phyloP scores from a whole-genome alignment of 441 rosid genomes.

The Hura crepitans region DNA sequence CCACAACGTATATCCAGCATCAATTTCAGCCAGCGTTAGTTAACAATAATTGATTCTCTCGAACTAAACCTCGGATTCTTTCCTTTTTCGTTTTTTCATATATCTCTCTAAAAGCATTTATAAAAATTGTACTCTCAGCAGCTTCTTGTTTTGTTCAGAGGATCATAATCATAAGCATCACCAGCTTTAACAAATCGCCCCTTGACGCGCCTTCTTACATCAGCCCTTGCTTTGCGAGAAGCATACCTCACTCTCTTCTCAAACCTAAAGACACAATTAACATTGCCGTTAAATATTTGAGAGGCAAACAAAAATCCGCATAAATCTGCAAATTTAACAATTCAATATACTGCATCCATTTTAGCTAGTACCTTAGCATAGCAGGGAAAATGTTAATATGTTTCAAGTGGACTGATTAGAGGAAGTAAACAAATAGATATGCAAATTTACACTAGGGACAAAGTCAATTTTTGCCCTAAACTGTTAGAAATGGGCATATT shows the following conservation, averaged over 20 bases:
- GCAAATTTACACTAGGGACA: constrained; percentile 1
- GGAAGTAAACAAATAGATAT: not conserved
- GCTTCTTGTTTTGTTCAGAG: constrained; percentile 79
- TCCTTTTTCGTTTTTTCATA: constrained; percentile 26
- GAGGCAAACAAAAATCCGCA: not conserved
- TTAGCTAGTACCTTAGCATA: not conserved
- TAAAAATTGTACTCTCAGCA: constrained; percentile 49
- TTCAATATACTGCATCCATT: not conserved
- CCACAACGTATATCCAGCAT: constrained; percentile 25
- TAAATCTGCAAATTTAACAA: constrained; percentile 10
- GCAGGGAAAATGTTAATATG: not conserved
- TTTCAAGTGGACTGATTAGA: not conserved
- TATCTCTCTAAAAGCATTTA: constrained; percentile 24
- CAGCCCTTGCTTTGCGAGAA: constrained; percentile 99
- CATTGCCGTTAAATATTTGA: constrained; percentile 11
- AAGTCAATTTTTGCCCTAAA: too few species aligned
- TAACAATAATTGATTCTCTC: constrained; percentile 28
- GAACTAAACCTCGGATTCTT: constrained; percentile 29
- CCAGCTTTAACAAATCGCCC: constrained; percentile 98
- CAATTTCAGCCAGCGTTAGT: constrained; percentile 27
- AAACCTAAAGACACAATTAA: constrained; percentile 48
- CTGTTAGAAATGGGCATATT: too few species aligned
- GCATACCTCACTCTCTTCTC: constrained; percentile 93
- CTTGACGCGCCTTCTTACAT: constrained; percentile 93
- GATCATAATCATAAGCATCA: constrained; percentile 93